Evolutionary conservation across 2,329 filamentous ascomycete species (phyloP), one percentile per base, ranked within the genome.

Genomic region (Paraphoma sp.): DNA sequence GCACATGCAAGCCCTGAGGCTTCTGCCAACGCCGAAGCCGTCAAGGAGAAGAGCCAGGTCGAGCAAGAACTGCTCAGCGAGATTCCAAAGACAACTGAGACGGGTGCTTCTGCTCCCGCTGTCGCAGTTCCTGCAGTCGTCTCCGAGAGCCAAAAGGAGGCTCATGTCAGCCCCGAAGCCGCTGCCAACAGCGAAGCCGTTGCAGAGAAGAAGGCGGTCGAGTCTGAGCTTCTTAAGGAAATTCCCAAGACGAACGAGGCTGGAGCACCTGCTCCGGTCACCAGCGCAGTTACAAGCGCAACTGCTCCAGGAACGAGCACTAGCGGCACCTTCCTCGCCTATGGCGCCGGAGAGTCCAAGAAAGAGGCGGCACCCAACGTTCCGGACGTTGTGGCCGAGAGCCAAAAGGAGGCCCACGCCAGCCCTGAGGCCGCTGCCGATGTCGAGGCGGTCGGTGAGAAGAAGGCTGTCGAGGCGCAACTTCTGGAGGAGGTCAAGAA

Each of bases 381-480:
- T 6, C 87, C 87, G 18, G 82, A 84, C 52, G 77, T 89, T 38
- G 89, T 92, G 51, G 87, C 86, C 71, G 85, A 92, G 69, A 91
- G 88, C 77, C 89, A 93, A 71, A 81, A 86, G 65, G 84, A 87
- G 71, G 88, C 89, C 12, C 77, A 86, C 54, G 80, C 80, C 42
- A 79, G 81, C 14, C 85, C 89, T 10, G 89, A 92, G 72, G 89
- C 90, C 23, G 87, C 87, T 67, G 87, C 83, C 31, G 81, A 86
- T 53, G 78, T 85, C 29, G 81, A 84, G 49, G 88, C 89, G 68
- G 88, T 92, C 6, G 77, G 82, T 64, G 89, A 91, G 70, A 93
- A 93, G 84, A 86, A 84, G 51, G 81, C 83, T 51, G 82, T 92
- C 6, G 90, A 93, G 79, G 79, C 85, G 28, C 89, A 96, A 78